Base-by-base conservation (phyloP, 495 filamentous ascomycete genomes). In the Chlorociboria aeruginascens region DNA sequence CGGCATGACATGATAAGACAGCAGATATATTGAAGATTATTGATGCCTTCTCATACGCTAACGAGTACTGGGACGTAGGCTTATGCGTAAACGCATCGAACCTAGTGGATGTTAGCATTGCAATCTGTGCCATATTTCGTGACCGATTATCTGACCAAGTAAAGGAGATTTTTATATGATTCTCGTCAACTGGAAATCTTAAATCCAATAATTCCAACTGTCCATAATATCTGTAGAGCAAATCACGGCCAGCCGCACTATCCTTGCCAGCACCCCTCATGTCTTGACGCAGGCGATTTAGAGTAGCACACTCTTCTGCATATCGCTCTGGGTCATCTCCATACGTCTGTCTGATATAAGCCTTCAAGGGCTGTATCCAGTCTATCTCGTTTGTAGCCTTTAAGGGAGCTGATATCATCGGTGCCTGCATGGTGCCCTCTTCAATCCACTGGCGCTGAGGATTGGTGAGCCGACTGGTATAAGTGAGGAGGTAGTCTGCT, bases 1-100 rank as follows among this genome's bases (percentile, higher is more conserved):
- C 92, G 40, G 89, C 92, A 70, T 98, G 89, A 58, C 90, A 95
- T 14, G 89, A 97, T 13, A 97, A 72, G 7, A 97, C 89, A 50
- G 92, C 93, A 16, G 92, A 94, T 60, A 98, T 97, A 65, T 98
- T 98, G 77, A 98, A 98, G 57, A 98, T 95, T 62, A 98, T 94
- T 47, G 93, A 97, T 14, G 92, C 92, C 65, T 98, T 98, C 65
- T 98, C 92, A 65, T 89, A 98, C 31, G 92, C 92, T 30, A 97
- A 76, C 30, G 89, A 95, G 67, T 93, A 95, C 62, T 98, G 92
- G 8, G 90, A 79, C 2, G 93, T 97, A 12, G 86, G 74, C 59
- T 96, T 96, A 63, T 95, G 89, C 20, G 92, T 98, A 66, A 98
- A 98, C 34, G 92, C 92, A 66, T 98, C 92, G 65, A 90, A 95